Conservation (phyloP, 1,284 basidiomycete species). For the Mrakiaceae sp. region DNA sequence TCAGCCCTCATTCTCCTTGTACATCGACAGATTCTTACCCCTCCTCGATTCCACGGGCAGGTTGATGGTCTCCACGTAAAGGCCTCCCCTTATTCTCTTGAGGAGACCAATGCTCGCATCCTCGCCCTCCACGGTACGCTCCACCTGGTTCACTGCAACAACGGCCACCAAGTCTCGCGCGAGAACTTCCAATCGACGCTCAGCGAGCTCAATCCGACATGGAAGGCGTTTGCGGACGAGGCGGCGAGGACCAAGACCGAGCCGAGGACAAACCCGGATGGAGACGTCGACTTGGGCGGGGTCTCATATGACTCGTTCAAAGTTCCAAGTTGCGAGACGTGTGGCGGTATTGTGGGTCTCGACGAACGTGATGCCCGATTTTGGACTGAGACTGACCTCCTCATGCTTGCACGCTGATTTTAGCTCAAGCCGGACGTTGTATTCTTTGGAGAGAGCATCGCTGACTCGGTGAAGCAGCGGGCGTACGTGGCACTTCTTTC, state of each 20-base stretch:
- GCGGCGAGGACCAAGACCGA: conserved; percentile 50
- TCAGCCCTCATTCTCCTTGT: conserved; percentile 15
- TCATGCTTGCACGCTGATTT: background rate
- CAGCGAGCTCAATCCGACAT: conserved; percentile 60
- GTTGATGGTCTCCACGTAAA: conserved; percentile 84
- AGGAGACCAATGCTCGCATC: conserved; percentile 39
- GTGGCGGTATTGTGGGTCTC: conserved; percentile 44
- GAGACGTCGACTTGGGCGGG: conserved; percentile 76
- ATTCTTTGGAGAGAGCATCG: conserved; percentile 81
- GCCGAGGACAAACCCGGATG: conserved; percentile 78
- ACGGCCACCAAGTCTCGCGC: conserved; percentile 55
- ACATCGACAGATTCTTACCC: too few species aligned
- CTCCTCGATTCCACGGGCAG: conserved; percentile 18
- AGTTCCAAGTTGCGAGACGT: conserved; percentile 63
- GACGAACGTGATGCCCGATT: background rate
- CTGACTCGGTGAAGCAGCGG: conserved; percentile 47
- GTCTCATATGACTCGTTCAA: conserved; percentile 62
- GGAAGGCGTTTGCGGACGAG: conserved; percentile 59
- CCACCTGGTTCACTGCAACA: conserved; percentile 66
- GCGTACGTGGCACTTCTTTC: conserved; percentile 45
- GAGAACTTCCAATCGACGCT: conserved; percentile 63
- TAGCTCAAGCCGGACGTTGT: conserved; percentile 73
- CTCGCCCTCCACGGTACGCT: conserved; percentile 83
- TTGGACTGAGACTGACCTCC: background rate
- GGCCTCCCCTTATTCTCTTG: conserved; percentile 33